Evolutionary conservation across 352 stramenopile species (phyloP), one percentile per base, ranked within the genome.

Genomic region (Phytophthora hybrid): DNA sequence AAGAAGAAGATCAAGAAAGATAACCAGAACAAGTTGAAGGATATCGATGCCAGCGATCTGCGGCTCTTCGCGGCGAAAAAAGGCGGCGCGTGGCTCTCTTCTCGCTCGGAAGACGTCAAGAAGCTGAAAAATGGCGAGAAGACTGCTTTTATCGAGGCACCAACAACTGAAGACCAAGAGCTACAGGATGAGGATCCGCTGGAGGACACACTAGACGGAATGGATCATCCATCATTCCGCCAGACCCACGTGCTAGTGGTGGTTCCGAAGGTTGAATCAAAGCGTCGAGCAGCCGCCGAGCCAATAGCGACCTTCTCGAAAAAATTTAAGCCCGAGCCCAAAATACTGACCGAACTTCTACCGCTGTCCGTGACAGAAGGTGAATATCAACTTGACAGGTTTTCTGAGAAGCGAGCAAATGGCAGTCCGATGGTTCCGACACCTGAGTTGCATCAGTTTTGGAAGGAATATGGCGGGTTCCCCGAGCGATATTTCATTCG

Each of bases 391-490:
- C 44, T 51, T 3, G 44, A 51, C 44, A n/a, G 8, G 4, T 4
- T 51, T 3, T 51, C 44, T n/a, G 3, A 9, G 14, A 11, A 7
- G 16, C 44, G n/a, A 23, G 5, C 0, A 10, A 57, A 26, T 56
- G 59, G 8, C n/a, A 47, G 13, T 1, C 55, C 55, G 31, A 19
- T 49, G 34, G 32, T 58, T 26, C 44, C 39, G 39, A 69, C 63
- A 51, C 63, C 63, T 51, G 41, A 4, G 21, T 56, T 74, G 41
- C 59, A 66, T 31, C 23, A 59, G 39, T 74, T 74, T 56, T 64
- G 67, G 57, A 52, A 74, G 59, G 55, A 13, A 8, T 62, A 57
- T 8, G 44, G 59, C 19, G 60, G 49, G 23, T 60, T 74, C 18
- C 52, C 53, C 1, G 4, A 7, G n/a, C 46, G 29, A 10, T 69